Base-by-base conservation (phyloP, 805 yeast species). In the Kluyveromyces wickerhamii region DNA sequence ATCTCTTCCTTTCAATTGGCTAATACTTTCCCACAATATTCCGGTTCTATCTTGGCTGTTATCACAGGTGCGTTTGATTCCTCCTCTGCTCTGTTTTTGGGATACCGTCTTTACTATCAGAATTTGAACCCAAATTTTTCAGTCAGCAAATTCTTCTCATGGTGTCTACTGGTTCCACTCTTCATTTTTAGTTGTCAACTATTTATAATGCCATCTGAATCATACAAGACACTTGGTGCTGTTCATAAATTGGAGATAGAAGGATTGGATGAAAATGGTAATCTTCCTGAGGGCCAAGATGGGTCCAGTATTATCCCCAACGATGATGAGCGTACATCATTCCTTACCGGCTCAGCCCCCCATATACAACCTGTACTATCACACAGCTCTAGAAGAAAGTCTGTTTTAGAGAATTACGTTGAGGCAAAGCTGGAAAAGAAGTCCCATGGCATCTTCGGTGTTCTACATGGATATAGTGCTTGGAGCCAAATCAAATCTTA, bases 31-130 rank as follows among this genome's bases (percentile, higher is more conserved):
- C 95, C 95, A 2, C 71, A 72, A 27, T 74, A 73, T 48, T 80
- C 94, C 4, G 96, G 96, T 0, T 69, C 83, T 29, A 67, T 87
- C 14, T 61, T 87, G 44, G 95, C 96, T 0, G 59, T 85, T 12
- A 61, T 88, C 33, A 85, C 96, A 0, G 96, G 96, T n/a, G 87
- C 95, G 0, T 87, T 88, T 52, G 96, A 89, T 57, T 71, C 95
- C 0, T 83, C 95, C 2, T 77, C 94, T n/a, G 96, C 95, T 0
- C 69, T 88, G 30, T 88, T 88, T 52, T 65, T 86, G 46, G 47
- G 72, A 8, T 89, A 87, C 62, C 65, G 95, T 47, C 40, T 86
- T 12, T 49, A 71, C 9, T 87, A 82, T 57, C 76, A 73, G 42
- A 52, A 51, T 13, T 35, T 42, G 23, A 27, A 35, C 11, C 36